These are phyloP conservation scores for Emmonsia crescens DNA, from an alignment of 2,329 filamentous ascomycete genomes.

Conservation along the genomic window DNA sequence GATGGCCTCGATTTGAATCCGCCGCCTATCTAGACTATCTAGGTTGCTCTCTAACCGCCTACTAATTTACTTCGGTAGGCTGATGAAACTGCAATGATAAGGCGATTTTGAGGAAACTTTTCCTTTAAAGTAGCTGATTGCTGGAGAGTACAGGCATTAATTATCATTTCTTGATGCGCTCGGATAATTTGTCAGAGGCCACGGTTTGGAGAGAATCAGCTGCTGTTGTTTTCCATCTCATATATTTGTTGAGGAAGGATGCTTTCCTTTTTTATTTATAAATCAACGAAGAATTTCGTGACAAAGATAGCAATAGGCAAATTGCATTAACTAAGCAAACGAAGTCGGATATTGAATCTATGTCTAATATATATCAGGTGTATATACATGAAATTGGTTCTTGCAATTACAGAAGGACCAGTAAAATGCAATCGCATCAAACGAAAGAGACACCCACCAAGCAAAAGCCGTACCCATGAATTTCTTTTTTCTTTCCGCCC, in stretches of 20 bases:
- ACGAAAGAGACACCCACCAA: not conserved
- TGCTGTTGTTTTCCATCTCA: not conserved
- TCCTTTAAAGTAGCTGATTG: not conserved
- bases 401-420: not conserved
- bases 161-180: not conserved
- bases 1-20: constrained; percentile 50
- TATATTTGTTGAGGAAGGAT: not conserved
- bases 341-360: not conserved
- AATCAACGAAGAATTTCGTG: not conserved
- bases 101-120: not conserved
- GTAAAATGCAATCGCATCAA: not conserved
- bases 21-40: constrained; percentile 31
- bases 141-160: not conserved
- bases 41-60: not conserved
- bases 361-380: not conserved
- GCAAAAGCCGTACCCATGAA: not conserved
- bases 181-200: not conserved
- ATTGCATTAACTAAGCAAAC: not conserved
- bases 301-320: not conserved
- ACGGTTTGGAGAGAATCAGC: not conserved
- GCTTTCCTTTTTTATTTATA: not conserved
- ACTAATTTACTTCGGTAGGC: not conserved
- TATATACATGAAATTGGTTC: not conserved
- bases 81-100: not conserved
- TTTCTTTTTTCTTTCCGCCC: not conserved